phyloP scores from a whole-genome alignment of 495 filamentous ascomycete genomes.

The Xylaria intraflava region DNA sequence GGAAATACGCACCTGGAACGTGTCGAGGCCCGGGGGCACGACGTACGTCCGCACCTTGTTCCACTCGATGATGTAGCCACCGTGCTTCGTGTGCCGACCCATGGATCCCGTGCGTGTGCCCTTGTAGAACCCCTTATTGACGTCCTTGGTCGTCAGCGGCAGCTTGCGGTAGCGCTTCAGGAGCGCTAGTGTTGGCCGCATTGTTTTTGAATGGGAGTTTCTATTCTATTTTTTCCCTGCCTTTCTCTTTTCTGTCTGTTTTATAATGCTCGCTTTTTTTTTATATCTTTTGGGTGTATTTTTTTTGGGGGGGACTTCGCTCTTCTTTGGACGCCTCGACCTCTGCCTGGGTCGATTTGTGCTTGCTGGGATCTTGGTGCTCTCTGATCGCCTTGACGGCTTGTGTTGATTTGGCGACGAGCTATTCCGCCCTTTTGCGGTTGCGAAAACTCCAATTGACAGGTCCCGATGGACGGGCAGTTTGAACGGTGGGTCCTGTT shows the following conservation, averaged over 20 bases:
- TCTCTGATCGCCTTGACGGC: too few species aligned
- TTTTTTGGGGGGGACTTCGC: too few species aligned
- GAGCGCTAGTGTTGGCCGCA: constrained; percentile 67
- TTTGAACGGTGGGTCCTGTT: too few species aligned
- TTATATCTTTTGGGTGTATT: not conserved
- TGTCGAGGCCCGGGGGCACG: constrained; percentile 57
- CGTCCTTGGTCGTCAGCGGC: constrained; percentile 80
- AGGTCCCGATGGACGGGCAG: too few species aligned
- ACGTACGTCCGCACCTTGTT: constrained; percentile 86
- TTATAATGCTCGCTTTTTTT: not conserved
- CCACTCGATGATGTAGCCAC: constrained; percentile 77
- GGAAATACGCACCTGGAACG: constrained; percentile 58
- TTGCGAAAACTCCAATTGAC: too few species aligned
- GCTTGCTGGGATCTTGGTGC: too few species aligned
- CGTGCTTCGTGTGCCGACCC: constrained; percentile 79
- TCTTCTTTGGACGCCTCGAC: too few species aligned
- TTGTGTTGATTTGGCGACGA: too few species aligned
- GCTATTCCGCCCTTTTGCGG: too few species aligned
- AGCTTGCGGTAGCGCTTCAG: constrained; percentile 58
- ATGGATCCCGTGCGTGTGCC: constrained; percentile 81
- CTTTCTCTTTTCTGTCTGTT: constrained; percentile 1
- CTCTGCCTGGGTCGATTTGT: too few species aligned
- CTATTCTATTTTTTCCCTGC: constrained; percentile 2
- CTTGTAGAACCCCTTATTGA: constrained; percentile 94
- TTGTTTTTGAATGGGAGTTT: too few species aligned